Evolutionary conservation across 352 stramenopile genomes (phyloP), one percentile per base, ranked within the genome.

Genomic region (Paralagenidium karlingii): DNA sequence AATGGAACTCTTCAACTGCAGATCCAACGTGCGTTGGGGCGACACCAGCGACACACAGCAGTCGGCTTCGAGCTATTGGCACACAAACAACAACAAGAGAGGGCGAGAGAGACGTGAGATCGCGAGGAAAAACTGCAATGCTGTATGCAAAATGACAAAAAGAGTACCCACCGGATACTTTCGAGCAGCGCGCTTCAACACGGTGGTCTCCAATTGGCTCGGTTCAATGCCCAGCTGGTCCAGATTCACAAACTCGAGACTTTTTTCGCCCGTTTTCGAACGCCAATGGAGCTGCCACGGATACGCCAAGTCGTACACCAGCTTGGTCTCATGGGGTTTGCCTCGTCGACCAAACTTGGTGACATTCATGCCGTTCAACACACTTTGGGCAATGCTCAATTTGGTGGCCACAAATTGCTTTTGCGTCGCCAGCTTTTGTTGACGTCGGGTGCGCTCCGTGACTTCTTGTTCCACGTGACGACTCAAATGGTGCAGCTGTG

Each of bases 201-300:
- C n/a, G n/a, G n/a, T n/a, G n/a, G n/a, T n/a, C 15, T 49, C 38
- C 6, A n/a, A 15, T 3, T 45, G 29, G 18, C 41, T 43, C 24
- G 66, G 60, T 13, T 66, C 53, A 29, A 82, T 47, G 16, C 63
- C 32, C 13, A 82, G 58, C 30, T 66, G 48, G 29, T 88, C 66
- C 2, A 83, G 58, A 1, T 45, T 31, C 21, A 89, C 45, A 15
- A 48, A 79, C 38, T 85, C 68, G 31, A 58, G 51, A 31, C 70
- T 86, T 25, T 58, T 54, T n/a, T 85, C 75, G 27, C 75, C 75
- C 36, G 77, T 70, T 57, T 89, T 89, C 30, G 65, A 69, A 39
- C 74, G 51, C 75, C 75, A 89, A 21, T 79, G 68, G 27, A 89
- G 53, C 28, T 71, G 58, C 39, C 73, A 71, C 16, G 75, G 75